Base-by-base conservation (phyloP, 2,329 filamentous ascomycete species). In the Cercospora sp. region DNA sequence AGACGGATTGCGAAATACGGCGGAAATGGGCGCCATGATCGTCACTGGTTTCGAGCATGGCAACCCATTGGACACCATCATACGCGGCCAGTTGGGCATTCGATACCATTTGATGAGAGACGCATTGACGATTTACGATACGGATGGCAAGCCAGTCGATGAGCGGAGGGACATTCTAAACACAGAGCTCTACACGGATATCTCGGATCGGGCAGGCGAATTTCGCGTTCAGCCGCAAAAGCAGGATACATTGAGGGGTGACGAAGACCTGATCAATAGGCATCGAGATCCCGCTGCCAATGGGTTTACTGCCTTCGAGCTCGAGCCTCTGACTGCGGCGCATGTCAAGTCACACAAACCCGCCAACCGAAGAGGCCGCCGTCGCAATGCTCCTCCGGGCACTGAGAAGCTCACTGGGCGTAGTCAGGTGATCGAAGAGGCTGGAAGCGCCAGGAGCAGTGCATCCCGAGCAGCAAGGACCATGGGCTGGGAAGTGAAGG, bases 1-100 rank as follows among this genome's bases (percentile, higher is more conserved):
- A 77, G 75, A 83, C 72, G 77, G 84, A 80, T 87, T 85, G 78
- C 86, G 81, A 61, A 91, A 90, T 76, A 98, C 94, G 20, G 95
- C 93, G 33, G 95, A 99, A 79, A 96, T 97, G 89, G 95, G 95
- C 30, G 95, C 94, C 65, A 97, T 99, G 85, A 98, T 99, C 68
- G 93, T 99, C 69, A 97, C 96, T 36, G 95, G 95, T 0, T 99
- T 98, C 78, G 93, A 98, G 73, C 88, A 92, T 72, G 96, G 96
- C 18, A 99, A 99, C 74, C 95, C 95, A 5, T 82, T 99, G 73
- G 96, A 97, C 77, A 88, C 94, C 60, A 88, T 99, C 68, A 89
- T 99, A 66, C 90, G 95, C 72, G 94, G 92, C 16, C 96, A 99
- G 79, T 85, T 99, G 60, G 91, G 91, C 28, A 85, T 99, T 20